These are phyloP conservation scores for Leccinum disarticulatum DNA, from an alignment of 768 basidiomycete species.

Conservation along the genomic window DNA sequence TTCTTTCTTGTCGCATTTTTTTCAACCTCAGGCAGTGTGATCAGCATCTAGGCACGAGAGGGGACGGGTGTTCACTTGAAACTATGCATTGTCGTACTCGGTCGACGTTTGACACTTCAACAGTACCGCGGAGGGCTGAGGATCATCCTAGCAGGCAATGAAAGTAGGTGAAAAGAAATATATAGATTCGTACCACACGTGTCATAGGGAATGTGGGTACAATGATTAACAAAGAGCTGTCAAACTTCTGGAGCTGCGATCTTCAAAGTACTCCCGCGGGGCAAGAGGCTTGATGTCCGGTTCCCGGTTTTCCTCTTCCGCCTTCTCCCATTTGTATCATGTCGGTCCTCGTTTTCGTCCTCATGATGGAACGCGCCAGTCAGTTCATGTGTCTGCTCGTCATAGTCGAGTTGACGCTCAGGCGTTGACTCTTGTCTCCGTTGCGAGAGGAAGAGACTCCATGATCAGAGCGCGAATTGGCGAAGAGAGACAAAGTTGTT, in stretches of 20 bases:
- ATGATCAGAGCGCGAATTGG: too few species aligned
- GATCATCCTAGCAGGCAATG: not conserved
- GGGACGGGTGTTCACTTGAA: constrained; percentile 1
- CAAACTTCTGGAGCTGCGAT: constrained; percentile 89
- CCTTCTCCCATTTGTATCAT: not conserved
- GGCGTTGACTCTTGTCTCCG: too few species aligned
- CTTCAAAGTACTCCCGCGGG: constrained; percentile 37
- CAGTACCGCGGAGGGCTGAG: not conserved
- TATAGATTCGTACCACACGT: constrained; percentile 62
- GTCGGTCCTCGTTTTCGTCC: too few species aligned
- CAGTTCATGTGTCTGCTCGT: too few species aligned
- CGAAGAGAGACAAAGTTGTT: not conserved
- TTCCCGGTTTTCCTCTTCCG: not conserved
- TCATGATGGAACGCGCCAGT: too few species aligned
- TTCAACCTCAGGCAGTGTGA: constrained; percentile 28
- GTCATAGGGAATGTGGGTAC: constrained; percentile 67
- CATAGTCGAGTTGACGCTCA: too few species aligned
- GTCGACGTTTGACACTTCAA: not conserved
- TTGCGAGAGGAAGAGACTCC: too few species aligned
- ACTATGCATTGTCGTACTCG: constrained; percentile 4
- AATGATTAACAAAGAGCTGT: constrained; percentile 40
- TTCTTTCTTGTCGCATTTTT: constrained; percentile 29
- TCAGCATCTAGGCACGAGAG: not conserved
- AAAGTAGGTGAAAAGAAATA: not conserved
- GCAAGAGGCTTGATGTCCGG: too few species aligned